Evolutionary conservation across 768 basidiomycete genomes (phyloP).

Genomic region (Termitomyces sp.): DNA sequence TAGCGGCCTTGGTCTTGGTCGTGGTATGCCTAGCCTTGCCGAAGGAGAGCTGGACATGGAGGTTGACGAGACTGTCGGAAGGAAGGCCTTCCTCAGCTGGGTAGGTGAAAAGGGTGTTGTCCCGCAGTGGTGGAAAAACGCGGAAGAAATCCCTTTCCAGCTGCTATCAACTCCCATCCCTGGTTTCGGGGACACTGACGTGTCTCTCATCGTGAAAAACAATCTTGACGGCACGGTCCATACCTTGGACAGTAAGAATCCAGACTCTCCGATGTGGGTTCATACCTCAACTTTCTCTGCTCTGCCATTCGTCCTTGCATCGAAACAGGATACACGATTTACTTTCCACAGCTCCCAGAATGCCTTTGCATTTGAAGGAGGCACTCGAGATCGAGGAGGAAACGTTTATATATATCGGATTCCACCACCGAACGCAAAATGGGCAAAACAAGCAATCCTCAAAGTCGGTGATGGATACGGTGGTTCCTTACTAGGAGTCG

Average conservation of each 20-base stretch:
- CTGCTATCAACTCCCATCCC: conserved; percentile 75
- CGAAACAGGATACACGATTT: conserved; percentile 87
- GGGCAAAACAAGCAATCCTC: conserved; percentile 82
- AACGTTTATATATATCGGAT: conserved; percentile 86
- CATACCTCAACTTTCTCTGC: conserved; percentile 87
- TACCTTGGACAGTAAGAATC: conserved; percentile 30
- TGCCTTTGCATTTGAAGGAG: conserved; percentile 84
- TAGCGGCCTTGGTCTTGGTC: conserved; percentile 61
- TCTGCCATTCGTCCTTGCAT: conserved; percentile 89
- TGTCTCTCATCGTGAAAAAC: conserved; percentile 63
- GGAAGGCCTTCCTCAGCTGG: conserved; percentile 64
- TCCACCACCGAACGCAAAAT: conserved; percentile 44
- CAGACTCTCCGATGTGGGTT: conserved; percentile 46
- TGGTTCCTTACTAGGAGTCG: conserved; percentile 79
- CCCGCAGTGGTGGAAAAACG: conserved; percentile 38
- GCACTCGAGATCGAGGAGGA: conserved; percentile 59
- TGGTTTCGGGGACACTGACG: conserved; percentile 29
- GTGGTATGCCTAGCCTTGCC: conserved; percentile 74
- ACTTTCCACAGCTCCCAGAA: conserved; percentile 65
- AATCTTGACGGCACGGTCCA: conserved; percentile 73
- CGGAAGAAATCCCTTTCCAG: conserved; percentile 35
- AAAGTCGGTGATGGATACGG: conserved; percentile 64
- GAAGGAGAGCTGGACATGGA: conserved; percentile 92
- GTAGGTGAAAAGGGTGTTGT: conserved; percentile 47
- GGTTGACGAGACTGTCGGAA: conserved; percentile 73